Base-by-base conservation (phyloP, 805 yeast genomes). In the Saccharomycopsis capsularis region DNA sequence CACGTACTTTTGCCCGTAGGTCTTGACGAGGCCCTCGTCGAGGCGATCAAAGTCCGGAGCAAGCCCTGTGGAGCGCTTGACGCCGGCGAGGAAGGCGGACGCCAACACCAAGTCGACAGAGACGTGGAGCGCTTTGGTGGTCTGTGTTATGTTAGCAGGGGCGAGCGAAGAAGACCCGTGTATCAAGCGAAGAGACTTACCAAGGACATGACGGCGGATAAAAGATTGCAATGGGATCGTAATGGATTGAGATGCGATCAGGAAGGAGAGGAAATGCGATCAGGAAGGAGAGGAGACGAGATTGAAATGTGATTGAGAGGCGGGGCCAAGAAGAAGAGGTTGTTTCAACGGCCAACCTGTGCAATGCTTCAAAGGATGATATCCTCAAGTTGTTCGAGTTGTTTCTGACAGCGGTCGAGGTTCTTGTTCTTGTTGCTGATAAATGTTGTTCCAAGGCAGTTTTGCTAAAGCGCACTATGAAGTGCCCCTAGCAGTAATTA, bases 21-120 rank as follows among this genome's bases (percentile, higher is more conserved):
- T 67, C 55, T 71, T 73, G 4, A 76, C 64, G 5, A 75, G 75
- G 18, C 68, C 65, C 47, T 72, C 70, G 13, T 66, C 65, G 18
- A 80, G 58, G 1, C 64, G 41, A 11, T 75, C 76, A 11, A 76
- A 55, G 57, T 82, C 76, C 32, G 82, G 80, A 1, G 46, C 40
- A 29, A 13, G 13, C 0, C 93, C 91, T 1, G 91, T 78, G 56
- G 76, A 78, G 62, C 86, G 75, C 62, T 78, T 82, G 40, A 85
- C 75, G 1, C 90, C 90, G 1, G 89, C 85, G 13, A 83, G 66
- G 44, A 81, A 73, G 1, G 87, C 80, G 22, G 49, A 39, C 13
- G 44, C 44, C 38, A 46, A 46, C 3, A 40, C 49, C 22, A 46
- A 40, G 23, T 46, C 49, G 16, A 35, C 37, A 15, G 49, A 39